Base-by-base conservation (phyloP, 495 filamentous ascomycete genomes). In the Talaromyces liani region DNA sequence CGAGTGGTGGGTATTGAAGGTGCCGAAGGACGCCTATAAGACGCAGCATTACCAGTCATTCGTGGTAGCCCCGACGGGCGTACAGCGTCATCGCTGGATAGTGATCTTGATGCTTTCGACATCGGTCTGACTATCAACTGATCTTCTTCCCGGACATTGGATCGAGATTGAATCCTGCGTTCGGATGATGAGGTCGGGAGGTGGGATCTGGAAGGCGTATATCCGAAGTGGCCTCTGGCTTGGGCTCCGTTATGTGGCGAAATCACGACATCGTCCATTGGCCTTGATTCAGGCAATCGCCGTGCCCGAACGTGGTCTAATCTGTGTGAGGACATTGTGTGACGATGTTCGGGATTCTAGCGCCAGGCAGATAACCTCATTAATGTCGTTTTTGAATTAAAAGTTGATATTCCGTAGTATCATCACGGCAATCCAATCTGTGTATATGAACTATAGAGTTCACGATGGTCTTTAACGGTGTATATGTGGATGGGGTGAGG, bases 271-370 rank as follows among this genome's bases (percentile, higher is more conserved):
- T 69, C 70, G 66, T 69, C 68, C 62, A 60, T 56, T 63, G 69
- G 69, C 31, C 65, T 66, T 63, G 64, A 58, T 66, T 69, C 65
- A 64, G 65, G 72, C 45, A 71, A 61, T 65, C 69, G 69, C 65
- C 73, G 71, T 74, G 72, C 74, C 65, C 71, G 70, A 66, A 65
- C 66, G 57, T 70, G 69, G 60, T 71, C 69, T 70, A 65, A 62
- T 69, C 69, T 73, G 72, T 79, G 59, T 65, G 70, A 77, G 69
- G 36, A 31, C 34, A 39, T 71, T 74, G 68, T 79, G 60, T 65
- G 70, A 78, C 69, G 68, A 67, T 73, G 79, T 77, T 61, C 64
- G 54, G 68, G 62, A 67, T 65, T 64, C 67, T 64, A 64, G 65
- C 59, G 74, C 60, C 70, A 72, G 67, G 70, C 60, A 67, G 63